These are phyloP conservation scores for Linderina pennispora DNA, from an alignment of 192 early-diverging fungal species.

Conservation along the genomic window DNA sequence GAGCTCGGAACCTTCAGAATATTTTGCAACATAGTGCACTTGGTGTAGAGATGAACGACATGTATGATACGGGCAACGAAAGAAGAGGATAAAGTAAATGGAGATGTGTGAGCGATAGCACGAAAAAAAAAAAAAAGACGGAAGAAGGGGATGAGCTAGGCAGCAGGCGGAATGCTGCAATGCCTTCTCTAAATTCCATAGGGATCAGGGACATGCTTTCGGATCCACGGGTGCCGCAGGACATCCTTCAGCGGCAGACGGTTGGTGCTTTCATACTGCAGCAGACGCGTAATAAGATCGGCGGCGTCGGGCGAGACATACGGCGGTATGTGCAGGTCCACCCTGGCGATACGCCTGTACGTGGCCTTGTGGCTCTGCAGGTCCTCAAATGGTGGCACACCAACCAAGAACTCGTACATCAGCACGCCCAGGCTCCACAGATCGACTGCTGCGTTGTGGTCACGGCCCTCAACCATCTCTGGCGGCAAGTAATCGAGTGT, in stretches of 20 bases:
- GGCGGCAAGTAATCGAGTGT: constrained; percentile 95
- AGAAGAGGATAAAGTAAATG: too few relatives aligned
- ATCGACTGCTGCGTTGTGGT: constrained; percentile 78
- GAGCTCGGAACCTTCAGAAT: too few relatives aligned
- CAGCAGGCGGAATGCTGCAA: background rate
- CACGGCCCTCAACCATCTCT: constrained; percentile 88
- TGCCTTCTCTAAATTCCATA: constrained; percentile 3
- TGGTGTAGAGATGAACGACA: too few relatives aligned
- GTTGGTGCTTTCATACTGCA: constrained; percentile 61
- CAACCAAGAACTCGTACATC: constrained; percentile 90
- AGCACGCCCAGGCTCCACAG: constrained; percentile 92
- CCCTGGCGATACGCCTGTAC: constrained; percentile 75
- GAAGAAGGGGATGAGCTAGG: too few relatives aligned
- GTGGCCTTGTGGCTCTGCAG: constrained; percentile 58
- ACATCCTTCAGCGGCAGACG: constrained; percentile 73
- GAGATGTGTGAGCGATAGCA: too few relatives aligned
- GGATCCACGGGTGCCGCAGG: constrained; percentile 71
- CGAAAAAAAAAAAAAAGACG: too few relatives aligned
- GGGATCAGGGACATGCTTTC: constrained; percentile 28
- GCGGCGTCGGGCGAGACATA: constrained; percentile 71
- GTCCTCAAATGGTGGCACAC: constrained; percentile 88
- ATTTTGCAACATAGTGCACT: too few relatives aligned
- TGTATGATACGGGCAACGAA: too few relatives aligned
- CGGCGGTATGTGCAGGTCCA: constrained; percentile 76
- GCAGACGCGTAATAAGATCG: constrained; percentile 76